A percentile compares a stretch with the other conserved stretches of the same genome.
These are phyloP conservation scores for Dendrocalamus sinicus DNA, from an alignment of 176 grass and related monocot genomes.

Conservation along the genomic window DNA sequence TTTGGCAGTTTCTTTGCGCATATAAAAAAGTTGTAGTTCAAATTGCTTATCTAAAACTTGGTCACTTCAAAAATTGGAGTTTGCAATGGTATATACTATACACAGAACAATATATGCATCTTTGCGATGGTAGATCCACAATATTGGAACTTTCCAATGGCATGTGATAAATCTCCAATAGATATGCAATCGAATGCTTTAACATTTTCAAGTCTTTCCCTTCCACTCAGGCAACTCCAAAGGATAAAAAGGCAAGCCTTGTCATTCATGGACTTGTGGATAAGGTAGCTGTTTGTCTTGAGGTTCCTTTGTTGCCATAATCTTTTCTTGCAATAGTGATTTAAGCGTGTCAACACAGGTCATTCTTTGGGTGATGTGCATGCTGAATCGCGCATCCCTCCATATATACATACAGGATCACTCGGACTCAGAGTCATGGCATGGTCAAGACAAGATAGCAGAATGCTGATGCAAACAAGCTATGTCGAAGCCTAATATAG, in stretches of 20 bases:
- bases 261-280: conserved; percentile 95
- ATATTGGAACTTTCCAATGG: conserved; percentile 6
- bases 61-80: neutral
- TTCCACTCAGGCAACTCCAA: conserved; percentile 73
- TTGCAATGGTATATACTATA: conserved; percentile 22
- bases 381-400: conserved; percentile 75
- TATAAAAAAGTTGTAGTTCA: neutral
- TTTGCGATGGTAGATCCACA: conserved; percentile 4
- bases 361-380: conserved; percentile 68
- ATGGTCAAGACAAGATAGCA: too few species aligned
- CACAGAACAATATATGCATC: neutral
- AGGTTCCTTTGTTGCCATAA: conserved; percentile 42
- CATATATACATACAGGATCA: conserved; percentile 62
- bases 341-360: conserved; percentile 60
- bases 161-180: neutral
- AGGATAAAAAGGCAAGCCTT: conserved; percentile 94
- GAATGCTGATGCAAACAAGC: too few species aligned
- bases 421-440: too few species aligned
- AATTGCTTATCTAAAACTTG: neutral
- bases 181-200: neutral
- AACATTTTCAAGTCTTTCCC: conserved; percentile 20
- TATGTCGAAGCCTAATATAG: too few species aligned
- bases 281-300: conserved; percentile 62
- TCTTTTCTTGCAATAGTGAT: conserved; percentile 23
- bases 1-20: neutral